Percentiles rank a stretch among this genome's conserved stretches.
These are phyloP conservation scores for Agrocybe praecox DNA, from an alignment of 768 basidiomycete genomes.

Conservation along the genomic window DNA sequence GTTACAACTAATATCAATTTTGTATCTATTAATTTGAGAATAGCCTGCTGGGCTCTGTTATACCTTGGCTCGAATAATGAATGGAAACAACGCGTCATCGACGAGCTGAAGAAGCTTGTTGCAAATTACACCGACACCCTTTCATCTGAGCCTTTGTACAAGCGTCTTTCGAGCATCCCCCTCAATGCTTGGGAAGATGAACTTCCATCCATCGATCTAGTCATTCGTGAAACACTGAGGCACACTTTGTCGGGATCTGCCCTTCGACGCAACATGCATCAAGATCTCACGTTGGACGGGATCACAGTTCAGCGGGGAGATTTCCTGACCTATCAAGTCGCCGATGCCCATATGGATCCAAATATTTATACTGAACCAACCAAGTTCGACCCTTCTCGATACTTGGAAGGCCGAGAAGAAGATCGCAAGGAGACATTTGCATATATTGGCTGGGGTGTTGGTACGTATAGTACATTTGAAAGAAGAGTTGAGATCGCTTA, in stretches of 20 bases:
- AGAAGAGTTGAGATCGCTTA: too few relatives aligned
- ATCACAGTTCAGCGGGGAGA: slow-evolving; percentile 30
- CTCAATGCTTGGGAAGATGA: slow-evolving; percentile 42
- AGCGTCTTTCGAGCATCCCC: slow-evolving; percentile 35
- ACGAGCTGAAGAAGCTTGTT: slow-evolving; percentile 32
- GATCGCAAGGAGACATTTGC: slow-evolving; percentile 32
- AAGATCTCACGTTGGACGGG: slow-evolving; percentile 28
- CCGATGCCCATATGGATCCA: slow-evolving; percentile 35
- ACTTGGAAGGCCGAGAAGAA: slow-evolving; percentile 30
- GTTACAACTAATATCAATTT: slow-evolving; percentile 5
- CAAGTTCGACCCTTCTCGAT: slow-evolving; percentile 38
- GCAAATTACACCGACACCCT: slow-evolving; percentile 27
- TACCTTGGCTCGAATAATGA: slow-evolving; percentile 33
- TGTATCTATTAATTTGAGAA: neutral
- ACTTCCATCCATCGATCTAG: slow-evolving; percentile 36
- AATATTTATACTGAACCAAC: slow-evolving; percentile 35
- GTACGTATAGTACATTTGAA: slow-evolving; percentile 17
- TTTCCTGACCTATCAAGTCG: slow-evolving; percentile 34
- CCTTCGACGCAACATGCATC: slow-evolving; percentile 35
- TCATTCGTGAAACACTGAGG: slow-evolving; percentile 43
- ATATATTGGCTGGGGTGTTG: slow-evolving; percentile 42
- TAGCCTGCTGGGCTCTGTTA: slow-evolving; percentile 40
- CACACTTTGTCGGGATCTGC: slow-evolving; percentile 25
- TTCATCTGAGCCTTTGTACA: slow-evolving; percentile 30
- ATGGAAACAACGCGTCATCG: slow-evolving; percentile 34